Evolutionary conservation across 345 rosid species (phyloP).

Genomic region (Tarenaya hassleriana): DNA sequence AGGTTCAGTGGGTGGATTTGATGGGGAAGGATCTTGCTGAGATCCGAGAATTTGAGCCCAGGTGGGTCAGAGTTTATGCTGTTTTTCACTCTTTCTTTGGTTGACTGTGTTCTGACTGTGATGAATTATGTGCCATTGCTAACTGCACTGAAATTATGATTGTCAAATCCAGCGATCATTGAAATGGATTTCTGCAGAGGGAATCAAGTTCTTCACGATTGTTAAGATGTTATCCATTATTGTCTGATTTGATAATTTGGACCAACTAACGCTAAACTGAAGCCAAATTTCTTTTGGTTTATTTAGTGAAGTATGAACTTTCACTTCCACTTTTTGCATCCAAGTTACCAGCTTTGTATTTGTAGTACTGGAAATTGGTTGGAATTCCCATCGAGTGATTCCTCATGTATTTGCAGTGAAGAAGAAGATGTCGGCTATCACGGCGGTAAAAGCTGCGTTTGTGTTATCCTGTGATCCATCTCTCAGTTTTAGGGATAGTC

Average conservation of each 20-base stretch:
- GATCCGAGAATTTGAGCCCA: conserved; percentile 69
- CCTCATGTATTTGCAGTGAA: conserved; percentile 37
- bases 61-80: conserved; percentile 29
- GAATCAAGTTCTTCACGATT: too few relatives aligned
- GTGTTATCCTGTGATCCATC: conserved; percentile 40
- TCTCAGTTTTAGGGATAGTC: not conserved
- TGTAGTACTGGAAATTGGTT: conserved; percentile 6
- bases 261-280: not conserved
- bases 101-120: not conserved
- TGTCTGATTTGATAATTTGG: not conserved
- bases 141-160: not conserved
- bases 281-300: too few relatives aligned
- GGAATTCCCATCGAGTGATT: conserved; percentile 10
- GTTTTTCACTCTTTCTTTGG: not conserved
- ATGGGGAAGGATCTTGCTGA: conserved; percentile 70
- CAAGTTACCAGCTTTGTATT: not conserved
- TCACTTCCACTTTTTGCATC: too few relatives aligned
- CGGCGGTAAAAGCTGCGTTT: conserved; percentile 35
- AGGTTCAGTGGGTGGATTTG: conserved; percentile 74
- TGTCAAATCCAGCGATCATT: not conserved
- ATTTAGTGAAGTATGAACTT: too few relatives aligned
- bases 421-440: conserved; percentile 33
- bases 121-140: too few relatives aligned
- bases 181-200: not conserved
- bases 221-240: too few relatives aligned